These are phyloP conservation scores for Metarhizium guizhouense DNA, from an alignment of 2,329 filamentous ascomycete genomes.

Conservation along the genomic window DNA sequence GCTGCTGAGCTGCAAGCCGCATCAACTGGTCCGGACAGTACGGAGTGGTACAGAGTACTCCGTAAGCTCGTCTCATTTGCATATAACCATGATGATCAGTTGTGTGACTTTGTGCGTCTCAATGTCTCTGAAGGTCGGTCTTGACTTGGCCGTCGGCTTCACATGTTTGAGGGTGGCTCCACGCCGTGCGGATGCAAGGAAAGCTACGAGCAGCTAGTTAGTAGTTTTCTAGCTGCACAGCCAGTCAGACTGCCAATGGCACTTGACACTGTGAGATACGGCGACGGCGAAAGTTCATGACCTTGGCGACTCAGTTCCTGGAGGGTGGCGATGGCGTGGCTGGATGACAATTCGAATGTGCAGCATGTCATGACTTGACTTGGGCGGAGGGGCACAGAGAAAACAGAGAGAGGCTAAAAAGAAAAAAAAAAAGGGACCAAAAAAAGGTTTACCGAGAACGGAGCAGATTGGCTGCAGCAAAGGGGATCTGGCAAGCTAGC, in stretches of 20 bases:
- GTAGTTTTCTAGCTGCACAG: not conserved
- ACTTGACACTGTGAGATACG: not conserved
- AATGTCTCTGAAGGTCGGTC: not conserved
- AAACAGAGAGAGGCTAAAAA: no score
- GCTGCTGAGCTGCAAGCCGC: not conserved
- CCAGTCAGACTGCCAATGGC: not conserved
- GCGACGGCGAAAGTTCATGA: not conserved
- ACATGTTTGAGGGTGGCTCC: not conserved
- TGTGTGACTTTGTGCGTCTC: not conserved
- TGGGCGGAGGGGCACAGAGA: no score
- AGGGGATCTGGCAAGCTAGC: not conserved
- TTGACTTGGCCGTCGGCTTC: not conserved
- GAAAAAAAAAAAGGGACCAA: no score
- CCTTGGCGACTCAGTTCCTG: no score
- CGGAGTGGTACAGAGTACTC: no score
- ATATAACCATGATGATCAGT: not conserved
- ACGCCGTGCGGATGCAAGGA: not conserved
- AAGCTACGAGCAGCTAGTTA: not conserved
- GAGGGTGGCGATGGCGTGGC: no score
- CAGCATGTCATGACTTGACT: no score
- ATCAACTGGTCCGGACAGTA: not conserved
- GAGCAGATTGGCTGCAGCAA: no score
- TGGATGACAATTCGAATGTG: no score
- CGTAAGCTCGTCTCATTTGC: no score
- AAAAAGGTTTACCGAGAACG: no score